Conservation (phyloP, 2,329 filamentous ascomycete species). For the Tolypocladium ophioglossoides region DNA sequence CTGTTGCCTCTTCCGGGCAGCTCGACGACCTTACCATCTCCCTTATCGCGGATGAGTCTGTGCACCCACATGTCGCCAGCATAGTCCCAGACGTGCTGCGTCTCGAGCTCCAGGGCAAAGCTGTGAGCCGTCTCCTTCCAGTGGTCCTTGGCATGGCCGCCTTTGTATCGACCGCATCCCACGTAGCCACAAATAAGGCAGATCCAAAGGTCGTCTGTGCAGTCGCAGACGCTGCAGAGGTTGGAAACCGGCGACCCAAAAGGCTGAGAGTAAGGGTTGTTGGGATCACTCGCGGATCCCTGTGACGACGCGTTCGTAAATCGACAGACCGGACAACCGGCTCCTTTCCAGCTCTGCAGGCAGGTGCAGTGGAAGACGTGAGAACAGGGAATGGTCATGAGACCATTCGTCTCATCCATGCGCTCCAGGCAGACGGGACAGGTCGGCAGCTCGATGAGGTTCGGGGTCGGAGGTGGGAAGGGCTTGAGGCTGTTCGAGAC, state of each 20-base stretch:
- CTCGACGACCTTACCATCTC: constrained; percentile 85
- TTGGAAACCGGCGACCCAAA: constrained; percentile 53
- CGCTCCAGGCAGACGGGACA: constrained; percentile 94
- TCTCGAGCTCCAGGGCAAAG: constrained; percentile 85
- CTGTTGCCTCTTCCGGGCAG: constrained; percentile 49
- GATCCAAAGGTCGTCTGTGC: constrained; percentile 79
- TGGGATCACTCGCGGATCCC: constrained; percentile 27
- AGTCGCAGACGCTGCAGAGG: constrained; percentile 73
- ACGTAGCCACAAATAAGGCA: constrained; percentile 89
- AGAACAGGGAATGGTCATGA: constrained; percentile 93
- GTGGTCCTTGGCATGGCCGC: constrained; percentile 85
- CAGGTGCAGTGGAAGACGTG: constrained; percentile 97
- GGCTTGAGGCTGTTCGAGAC: constrained; percentile 41
- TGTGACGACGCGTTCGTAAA: constrained; percentile 53
- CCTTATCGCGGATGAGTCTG: constrained; percentile 85
- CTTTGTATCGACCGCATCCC: constrained; percentile 89
- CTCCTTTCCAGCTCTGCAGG: constrained; percentile 90
- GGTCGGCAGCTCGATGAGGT: constrained; percentile 82
- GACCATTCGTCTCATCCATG: constrained; percentile 94
- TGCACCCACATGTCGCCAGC: constrained; percentile 93
- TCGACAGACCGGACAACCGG: constrained; percentile 87
- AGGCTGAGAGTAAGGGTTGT: constrained; percentile 40
- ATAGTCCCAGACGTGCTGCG: constrained; percentile 97
- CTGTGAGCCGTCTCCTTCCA: constrained; percentile 84
- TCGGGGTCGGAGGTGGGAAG: constrained; percentile 61